Conservation (phyloP, 2,329 filamentous ascomycete genomes). For the Neofusicoccum sp. region DNA sequence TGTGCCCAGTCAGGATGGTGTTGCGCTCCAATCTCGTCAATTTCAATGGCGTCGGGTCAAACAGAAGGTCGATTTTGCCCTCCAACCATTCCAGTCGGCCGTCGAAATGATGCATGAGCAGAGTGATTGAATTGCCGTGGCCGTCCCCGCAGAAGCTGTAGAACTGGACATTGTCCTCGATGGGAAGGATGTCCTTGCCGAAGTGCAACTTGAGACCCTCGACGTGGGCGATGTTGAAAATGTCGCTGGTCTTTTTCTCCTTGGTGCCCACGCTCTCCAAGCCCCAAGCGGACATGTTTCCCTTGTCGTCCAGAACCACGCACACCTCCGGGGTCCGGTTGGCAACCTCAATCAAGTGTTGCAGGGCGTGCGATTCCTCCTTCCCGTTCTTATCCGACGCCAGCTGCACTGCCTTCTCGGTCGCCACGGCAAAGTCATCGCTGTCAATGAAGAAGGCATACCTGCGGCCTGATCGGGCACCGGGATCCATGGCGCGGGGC, state of each 20-base stretch:
- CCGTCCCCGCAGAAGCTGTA: slow-evolving; percentile 68
- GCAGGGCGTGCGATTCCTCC: slow-evolving; percentile 69
- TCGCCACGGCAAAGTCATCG: slow-evolving; percentile 72
- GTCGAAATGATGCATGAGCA: slow-evolving; percentile 82
- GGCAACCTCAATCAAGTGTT: slow-evolving; percentile 81
- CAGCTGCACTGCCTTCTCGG: slow-evolving; percentile 70
- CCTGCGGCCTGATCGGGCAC: slow-evolving; percentile 46
- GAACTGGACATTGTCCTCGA: slow-evolving; percentile 64
- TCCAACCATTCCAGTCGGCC: slow-evolving; percentile 81
- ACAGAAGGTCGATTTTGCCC: slow-evolving; percentile 72
- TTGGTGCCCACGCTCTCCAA: slow-evolving; percentile 81
- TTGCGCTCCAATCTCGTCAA: slow-evolving; percentile 60
- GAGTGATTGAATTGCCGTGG: slow-evolving; percentile 61
- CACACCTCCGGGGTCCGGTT: slow-evolving; percentile 85
- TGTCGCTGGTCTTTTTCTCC: slow-evolving; percentile 60
- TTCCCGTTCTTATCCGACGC: slow-evolving; percentile 51
- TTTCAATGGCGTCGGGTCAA: slow-evolving; percentile 66
- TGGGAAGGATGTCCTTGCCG: slow-evolving; percentile 28
- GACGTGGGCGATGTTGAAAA: slow-evolving; percentile 85
- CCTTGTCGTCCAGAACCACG: slow-evolving; percentile 77
- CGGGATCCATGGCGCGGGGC: slow-evolving; percentile 46
- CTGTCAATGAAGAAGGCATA: slow-evolving; percentile 83
- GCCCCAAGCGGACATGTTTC: slow-evolving; percentile 89
- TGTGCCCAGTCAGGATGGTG: slow-evolving; percentile 81
- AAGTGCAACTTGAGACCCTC: slow-evolving; percentile 53